phyloP scores from a whole-genome alignment of 805 yeast species.

The Yueomyces sinensis region DNA sequence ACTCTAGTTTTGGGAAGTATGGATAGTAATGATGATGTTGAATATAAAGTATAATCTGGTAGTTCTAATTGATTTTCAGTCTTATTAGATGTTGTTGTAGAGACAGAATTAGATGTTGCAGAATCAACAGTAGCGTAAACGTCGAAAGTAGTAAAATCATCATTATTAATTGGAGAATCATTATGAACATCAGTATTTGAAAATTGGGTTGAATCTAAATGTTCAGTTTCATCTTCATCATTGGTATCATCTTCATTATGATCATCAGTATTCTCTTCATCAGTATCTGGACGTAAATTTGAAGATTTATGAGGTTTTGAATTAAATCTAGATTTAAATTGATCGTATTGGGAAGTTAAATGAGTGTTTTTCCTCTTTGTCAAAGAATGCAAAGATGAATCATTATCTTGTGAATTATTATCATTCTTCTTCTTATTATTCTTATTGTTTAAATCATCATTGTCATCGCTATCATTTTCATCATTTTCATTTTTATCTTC shows the following conservation, averaged over 20 bases:
- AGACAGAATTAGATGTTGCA: not conserved
- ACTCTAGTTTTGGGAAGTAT: slow-evolving; percentile 49
- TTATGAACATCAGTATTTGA: not conserved
- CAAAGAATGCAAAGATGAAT: slow-evolving; percentile 11
- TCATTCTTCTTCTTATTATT: slow-evolving; percentile 1
- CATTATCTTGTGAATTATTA: slow-evolving; percentile 1
- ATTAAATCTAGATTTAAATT: slow-evolving; percentile 19
- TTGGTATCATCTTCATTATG: slow-evolving; percentile 25
- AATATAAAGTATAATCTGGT: slow-evolving; percentile 20
- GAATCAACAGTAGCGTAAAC: not conserved
- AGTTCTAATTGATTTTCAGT: slow-evolving; percentile 9
- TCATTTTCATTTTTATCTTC: slow-evolving; percentile 33
- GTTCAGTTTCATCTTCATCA: slow-evolving; percentile 33
- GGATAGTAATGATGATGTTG: slow-evolving; percentile 26
- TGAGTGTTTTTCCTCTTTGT: slow-evolving; percentile 19
- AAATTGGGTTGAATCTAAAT: not conserved
- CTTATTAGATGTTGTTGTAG: not conserved
- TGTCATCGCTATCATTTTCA: slow-evolving; percentile 2
- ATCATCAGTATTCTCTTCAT: not conserved
- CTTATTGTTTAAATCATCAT: slow-evolving; percentile 1
- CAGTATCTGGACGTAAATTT: not conserved
- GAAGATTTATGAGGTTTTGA: slow-evolving; percentile 5
- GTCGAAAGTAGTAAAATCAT: not conserved
- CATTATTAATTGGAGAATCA: not conserved
- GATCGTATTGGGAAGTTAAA: slow-evolving; percentile 22